Conservation (phyloP, 2,329 filamentous ascomycete genomes). For the Fusarium sp. region DNA sequence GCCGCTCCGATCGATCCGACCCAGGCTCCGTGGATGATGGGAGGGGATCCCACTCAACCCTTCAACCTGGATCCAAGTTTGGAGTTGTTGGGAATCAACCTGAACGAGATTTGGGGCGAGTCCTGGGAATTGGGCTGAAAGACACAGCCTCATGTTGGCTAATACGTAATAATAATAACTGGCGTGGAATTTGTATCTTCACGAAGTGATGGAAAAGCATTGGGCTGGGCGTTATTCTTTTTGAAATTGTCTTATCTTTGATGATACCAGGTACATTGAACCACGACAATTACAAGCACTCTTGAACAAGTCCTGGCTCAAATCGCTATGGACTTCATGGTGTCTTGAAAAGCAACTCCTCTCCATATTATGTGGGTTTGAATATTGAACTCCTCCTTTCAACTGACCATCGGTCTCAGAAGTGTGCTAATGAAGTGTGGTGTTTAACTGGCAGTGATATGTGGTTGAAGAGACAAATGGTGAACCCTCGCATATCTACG, state of each 20-base stretch:
- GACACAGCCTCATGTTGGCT: slow-evolving; percentile 9
- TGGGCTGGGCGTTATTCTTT: slow-evolving; percentile 15
- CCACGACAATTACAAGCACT: slow-evolving; percentile 37
- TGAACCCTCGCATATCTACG: slow-evolving; percentile 17
- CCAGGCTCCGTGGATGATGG: slow-evolving; percentile 51
- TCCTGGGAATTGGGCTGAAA: slow-evolving; percentile 56
- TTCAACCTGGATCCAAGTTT: slow-evolving; percentile 66
- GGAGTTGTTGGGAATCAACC: slow-evolving; percentile 63
- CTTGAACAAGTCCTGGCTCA: slow-evolving; percentile 18
- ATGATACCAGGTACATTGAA: slow-evolving; percentile 39
- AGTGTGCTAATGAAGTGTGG: slow-evolving; percentile 19
- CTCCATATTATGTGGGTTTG: slow-evolving; percentile 31
- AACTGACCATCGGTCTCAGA: slow-evolving; percentile 27
- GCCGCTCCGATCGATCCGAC: slow-evolving; percentile 51
- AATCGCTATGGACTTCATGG: slow-evolving; percentile 11
- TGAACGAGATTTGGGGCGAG: slow-evolving; percentile 68
- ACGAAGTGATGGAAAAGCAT: slow-evolving; percentile 6
- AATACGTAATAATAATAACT: slow-evolving; percentile 42
- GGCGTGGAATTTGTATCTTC: slow-evolving; percentile 24
- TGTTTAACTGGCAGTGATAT: neutral
- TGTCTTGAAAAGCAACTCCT: slow-evolving; percentile 31
- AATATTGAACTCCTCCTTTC: slow-evolving; percentile 28
- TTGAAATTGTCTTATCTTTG: slow-evolving; percentile 17
- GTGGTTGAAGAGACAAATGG: slow-evolving; percentile 15
- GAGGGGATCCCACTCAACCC: slow-evolving; percentile 49